These are phyloP conservation scores for Balakata baccata DNA, from an alignment of 345 rosid genomes.

Conservation along the genomic window DNA sequence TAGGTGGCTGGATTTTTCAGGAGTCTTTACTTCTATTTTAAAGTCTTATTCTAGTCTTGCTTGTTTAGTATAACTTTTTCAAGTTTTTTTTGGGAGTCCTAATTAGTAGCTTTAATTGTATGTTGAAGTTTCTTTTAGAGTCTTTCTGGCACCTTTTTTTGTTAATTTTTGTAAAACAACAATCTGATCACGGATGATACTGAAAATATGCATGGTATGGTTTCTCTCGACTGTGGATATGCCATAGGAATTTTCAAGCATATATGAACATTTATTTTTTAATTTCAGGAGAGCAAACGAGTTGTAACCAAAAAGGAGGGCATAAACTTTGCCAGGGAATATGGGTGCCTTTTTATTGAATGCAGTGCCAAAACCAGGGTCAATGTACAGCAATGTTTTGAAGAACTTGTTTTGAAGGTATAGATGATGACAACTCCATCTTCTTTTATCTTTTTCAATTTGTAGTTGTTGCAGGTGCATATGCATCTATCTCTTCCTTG, in stretches of 20 bases:
- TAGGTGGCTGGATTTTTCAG: too few species aligned
- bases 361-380: constrained; percentile 90
- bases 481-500: neutral
- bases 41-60: too few species aligned
- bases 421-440: neutral
- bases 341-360: constrained; percentile 86
- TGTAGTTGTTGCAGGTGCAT: too few species aligned
- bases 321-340: constrained; percentile 76
- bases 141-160: neutral
- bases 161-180: neutral
- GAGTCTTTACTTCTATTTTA: too few species aligned
- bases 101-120: too few species aligned
- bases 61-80: too few species aligned
- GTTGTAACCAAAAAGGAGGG: constrained; percentile 90
- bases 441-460: neutral
- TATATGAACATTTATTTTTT: neutral
- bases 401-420: constrained; percentile 95
- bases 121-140: too few species aligned
- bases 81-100: too few species aligned
- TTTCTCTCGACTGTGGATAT: neutral
- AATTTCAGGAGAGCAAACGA: constrained; percentile 75
- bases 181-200: neutral
- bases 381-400: constrained; percentile 87
- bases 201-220: neutral
- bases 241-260: neutral